A percentile compares a stretch with the other conserved stretches of the same genome.
phyloP scores from a whole-genome alignment of 495 filamentous ascomycete species.

The Penicillium canariense region DNA sequence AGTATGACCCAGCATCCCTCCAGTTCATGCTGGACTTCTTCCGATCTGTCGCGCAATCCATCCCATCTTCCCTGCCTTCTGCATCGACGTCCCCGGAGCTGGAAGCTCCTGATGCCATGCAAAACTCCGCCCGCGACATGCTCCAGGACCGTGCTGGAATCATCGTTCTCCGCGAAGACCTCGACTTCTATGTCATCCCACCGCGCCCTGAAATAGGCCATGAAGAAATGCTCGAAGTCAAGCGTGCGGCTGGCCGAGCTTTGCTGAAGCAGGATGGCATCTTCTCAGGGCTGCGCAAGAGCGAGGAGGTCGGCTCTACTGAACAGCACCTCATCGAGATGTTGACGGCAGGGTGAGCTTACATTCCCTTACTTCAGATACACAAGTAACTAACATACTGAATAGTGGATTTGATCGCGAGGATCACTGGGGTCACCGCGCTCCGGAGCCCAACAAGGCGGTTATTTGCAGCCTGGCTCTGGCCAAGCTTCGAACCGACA shows the following conservation, averaged over 20 bases:
- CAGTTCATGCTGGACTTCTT: constrained; percentile 99
- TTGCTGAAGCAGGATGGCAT: constrained; percentile 91
- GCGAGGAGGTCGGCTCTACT: constrained; percentile 92
- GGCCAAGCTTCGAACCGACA: constrained; percentile 87
- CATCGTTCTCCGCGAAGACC: constrained; percentile 92
- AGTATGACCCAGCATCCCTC: constrained; percentile 95
- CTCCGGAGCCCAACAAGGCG: constrained; percentile 93
- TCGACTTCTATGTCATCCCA: constrained; percentile 98
- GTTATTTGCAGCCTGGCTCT: constrained; percentile 96
- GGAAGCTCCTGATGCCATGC: constrained; percentile 66
- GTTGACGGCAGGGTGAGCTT: constrained; percentile 88
- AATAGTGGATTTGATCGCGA: constrained; percentile 91
- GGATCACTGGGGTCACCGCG: constrained; percentile 93
- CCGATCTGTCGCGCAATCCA: constrained; percentile 89
- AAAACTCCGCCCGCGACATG: constrained; percentile 70
- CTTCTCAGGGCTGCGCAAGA: constrained; percentile 90
- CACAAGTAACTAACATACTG: constrained; percentile 9
- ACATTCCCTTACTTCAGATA: background rate
- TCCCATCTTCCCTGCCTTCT: constrained; percentile 68
- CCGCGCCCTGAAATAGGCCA: constrained; percentile 79
- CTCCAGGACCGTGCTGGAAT: constrained; percentile 90
- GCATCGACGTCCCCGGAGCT: constrained; percentile 58
- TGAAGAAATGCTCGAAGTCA: constrained; percentile 92
- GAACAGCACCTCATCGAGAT: constrained; percentile 99
- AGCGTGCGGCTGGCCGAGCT: constrained; percentile 85